Base-by-base conservation (phyloP, 2,329 filamentous ascomycete species). In the Neonectria coccinea region DNA sequence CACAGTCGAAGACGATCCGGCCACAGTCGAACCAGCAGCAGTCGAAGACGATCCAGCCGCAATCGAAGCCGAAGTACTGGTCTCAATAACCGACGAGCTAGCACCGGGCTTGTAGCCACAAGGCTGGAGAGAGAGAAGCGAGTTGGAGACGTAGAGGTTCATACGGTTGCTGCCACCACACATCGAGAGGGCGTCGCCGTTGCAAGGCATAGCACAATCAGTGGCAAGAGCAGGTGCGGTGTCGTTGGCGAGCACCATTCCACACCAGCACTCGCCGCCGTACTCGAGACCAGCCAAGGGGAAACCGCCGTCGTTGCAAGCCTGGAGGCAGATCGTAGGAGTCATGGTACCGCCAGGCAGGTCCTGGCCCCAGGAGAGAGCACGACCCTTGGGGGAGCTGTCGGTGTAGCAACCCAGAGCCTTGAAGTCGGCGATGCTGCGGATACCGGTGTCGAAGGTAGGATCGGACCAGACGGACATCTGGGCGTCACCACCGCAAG, bases 341-440 rank as follows among this genome's bases (percentile, higher is more conserved):
- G 82, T 84, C 74, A 85, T 74, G 36, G 67, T 73, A 18, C 70
- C 65, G 14, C 71, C 62, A 31, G 79, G 73, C 16, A 85, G 64
- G 44, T 76, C 68, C 73, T 82, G 78, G 20, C 76, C 76, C 73
- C 82, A 85, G 27, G 79, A 78, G 51, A 87, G 78, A 27, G 85
- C 80, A 53, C 80, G 81, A 44, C 82, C 80, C 56, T 78, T 67
- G 52, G 65, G 66, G 20, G 78, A 79, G 39, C 16, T 18, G 59
- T 86, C 85, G 29, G 79, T 81, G 71, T 85, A 90, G 79, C 90
- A 92, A 59, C 90, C 90, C n/a, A 85, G 74, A 67, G 87, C 84
- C 47, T 80, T 79, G 81, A 89, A 92, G 50, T 83, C 81, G 57
- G 80, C 79, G 48, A 84, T 79, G 25, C 82, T 83, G 27, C 84